Evolutionary conservation across 2,329 filamentous ascomycete genomes (phyloP), one percentile per base, ranked within the genome.

Genomic region (Neonectria coccinea): DNA sequence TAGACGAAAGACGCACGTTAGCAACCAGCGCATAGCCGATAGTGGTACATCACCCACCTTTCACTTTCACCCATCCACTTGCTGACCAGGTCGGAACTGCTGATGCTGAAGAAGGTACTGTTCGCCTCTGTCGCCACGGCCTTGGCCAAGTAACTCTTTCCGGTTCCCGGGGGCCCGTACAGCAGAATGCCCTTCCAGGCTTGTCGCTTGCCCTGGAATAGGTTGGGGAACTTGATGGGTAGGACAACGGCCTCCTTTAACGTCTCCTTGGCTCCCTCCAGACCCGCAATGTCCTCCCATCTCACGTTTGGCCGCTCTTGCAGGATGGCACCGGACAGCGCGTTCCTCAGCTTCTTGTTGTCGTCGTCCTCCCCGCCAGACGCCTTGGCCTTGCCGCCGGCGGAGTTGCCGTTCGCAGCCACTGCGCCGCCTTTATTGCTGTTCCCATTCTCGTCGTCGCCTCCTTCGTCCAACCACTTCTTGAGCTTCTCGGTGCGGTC

Each of bases 21-120:
- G 74, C 50, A 42, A 41, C 27, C 7, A 6, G 31, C 5, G 5
- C 31, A 71, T 68, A 16, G 2, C 31, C 5, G n/a, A 54, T 8
- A 27, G 18, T 16, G 16, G 51, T 36, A 20, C 18, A 53, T 8
- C 18, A 33, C 77, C 65, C 83, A 97, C 93, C 94, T 89, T 88
- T 99, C 96, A 85, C 92, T 97, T 81, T 99, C 96, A 83, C 96
- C 96, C 96, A 99, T 99, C 96, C 96, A 99, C 79, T 99, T 99
- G 79, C 93, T 97, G 66, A 99, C 96, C 79, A 99, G 80, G 78
- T 99, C 96, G 77, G 93, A 97, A 85, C 93, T 97, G 81, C 93
- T 97, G 70, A 99, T 95, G 76, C 94, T 97, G 86, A 99, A 99
- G 79, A 99, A 99, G 4, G 96, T 98, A 80, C 94, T 97, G 80